Percentiles rank a stretch among this genome's conserved stretches.
phyloP scores from a whole-genome alignment of 257 asterid species.

The Ballota nigra region DNA sequence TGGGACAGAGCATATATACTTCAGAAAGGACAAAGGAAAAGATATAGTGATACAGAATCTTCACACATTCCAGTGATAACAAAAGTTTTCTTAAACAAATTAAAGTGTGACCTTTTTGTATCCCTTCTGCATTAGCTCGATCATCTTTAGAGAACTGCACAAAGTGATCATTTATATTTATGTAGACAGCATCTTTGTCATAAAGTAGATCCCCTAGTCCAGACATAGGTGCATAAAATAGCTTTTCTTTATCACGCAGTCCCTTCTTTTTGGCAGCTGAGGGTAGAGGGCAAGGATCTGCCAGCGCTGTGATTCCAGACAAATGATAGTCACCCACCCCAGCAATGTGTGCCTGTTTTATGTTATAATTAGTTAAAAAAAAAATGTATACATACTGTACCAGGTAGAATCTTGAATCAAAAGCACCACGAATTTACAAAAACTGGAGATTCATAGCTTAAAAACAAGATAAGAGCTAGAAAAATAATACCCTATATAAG shows the following conservation, averaged over 20 bases:
- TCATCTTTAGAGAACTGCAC: slow-evolving; percentile 84
- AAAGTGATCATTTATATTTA: slow-evolving; percentile 81
- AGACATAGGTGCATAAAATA: slow-evolving; percentile 98
- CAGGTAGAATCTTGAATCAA: too few species aligned
- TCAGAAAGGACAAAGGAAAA: neutral
- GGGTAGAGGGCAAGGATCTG: slow-evolving; percentile 98
- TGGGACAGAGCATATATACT: neutral
- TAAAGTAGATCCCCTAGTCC: slow-evolving; percentile 96
- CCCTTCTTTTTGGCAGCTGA: slow-evolving; percentile 98
- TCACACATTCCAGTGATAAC: neutral
- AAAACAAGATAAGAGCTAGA: slow-evolving; percentile 2
- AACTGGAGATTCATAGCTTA: neutral
- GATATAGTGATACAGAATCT: neutral
- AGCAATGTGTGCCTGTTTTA: slow-evolving; percentile 84
- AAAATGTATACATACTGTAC: neutral
- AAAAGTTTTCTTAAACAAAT: neutral
- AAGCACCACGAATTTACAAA: neutral
- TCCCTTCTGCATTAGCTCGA: slow-evolving; percentile 38
- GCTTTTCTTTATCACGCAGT: slow-evolving; percentile 90
- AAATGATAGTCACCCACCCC: slow-evolving; percentile 91
- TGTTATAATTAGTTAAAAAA: slow-evolving; percentile 8
- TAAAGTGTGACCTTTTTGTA: slow-evolving; percentile 45
- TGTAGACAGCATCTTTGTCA: slow-evolving; percentile 97
- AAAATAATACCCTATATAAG: neutral
- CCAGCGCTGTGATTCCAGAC: slow-evolving; percentile 60